Base-by-base conservation (phyloP, 179 eudicot genomes). In the Silene vulgaris region DNA sequence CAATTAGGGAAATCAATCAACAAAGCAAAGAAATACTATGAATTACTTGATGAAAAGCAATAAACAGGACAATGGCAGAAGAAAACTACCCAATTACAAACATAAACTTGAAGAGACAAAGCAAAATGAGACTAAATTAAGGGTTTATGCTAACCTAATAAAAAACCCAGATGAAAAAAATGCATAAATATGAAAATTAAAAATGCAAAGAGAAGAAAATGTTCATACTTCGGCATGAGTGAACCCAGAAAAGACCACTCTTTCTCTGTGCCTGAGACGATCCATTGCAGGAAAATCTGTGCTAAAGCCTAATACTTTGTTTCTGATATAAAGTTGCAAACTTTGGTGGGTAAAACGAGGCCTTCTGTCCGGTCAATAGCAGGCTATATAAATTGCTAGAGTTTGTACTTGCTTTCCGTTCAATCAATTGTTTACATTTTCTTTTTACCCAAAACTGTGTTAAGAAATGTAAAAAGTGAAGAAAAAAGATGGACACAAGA, bases 261-360 rank as follows among this genome's bases (percentile, higher is more conserved):
- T 81, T 71, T 80, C 86, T 69, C 91, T 85, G 3, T 85, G 88
- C 19, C 94, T 88, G 76, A 89, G 89, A 72, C 87, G 88, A 85
- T 87, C 88, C 91, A 87, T 88, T 74, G 73, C 29, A 17, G 7
- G 8, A 60, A 73, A 77, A 77, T 70, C 78, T 77, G 78, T 52
- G 11, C 21, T 40, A 3, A 6, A 35, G n/a, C 48, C 64, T 69
- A 50, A 1, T 67, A 6, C 40, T 35, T 35, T 35, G 35, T 32
- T 32, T 32, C 35, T 32, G 35, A 32, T 32, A 5, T 7, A 50
- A 50, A 50, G 74, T 13, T 71, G 37, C 5, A 26, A 26, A 71
- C 63, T 71, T 69, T 68, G 54, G n/a, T 35, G 54, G 12, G 48
- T 68, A 43, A 35, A 40, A n/a, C 26, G 13, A 40, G 56, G 16